Evolutionary conservation across 257 asterid genomes (phyloP).

Genomic region (Fraxinus cuspidata): DNA sequence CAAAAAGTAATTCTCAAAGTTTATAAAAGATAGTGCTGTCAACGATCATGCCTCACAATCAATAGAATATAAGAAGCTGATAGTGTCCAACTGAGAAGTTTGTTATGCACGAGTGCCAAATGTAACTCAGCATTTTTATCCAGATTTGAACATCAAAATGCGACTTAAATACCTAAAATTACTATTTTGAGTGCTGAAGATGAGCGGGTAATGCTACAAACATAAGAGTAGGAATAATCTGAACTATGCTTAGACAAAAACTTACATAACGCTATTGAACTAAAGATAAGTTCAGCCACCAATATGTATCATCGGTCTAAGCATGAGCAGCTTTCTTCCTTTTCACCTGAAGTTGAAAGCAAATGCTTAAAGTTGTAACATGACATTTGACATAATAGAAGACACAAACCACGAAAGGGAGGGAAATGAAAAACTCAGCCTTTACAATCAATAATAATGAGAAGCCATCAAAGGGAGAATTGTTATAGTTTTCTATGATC

Average conservation of each 20-base stretch:
- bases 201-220: neutral
- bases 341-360: constrained; percentile 57
- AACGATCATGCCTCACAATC: neutral
- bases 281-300: constrained; percentile 62
- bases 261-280: constrained; percentile 21
- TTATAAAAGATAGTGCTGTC: neutral
- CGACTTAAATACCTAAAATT: neutral
- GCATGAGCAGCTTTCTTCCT: constrained; percentile 97
- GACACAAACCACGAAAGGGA: neutral
- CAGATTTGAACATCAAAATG: constrained; percentile 10
- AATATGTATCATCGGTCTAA: constrained; percentile 94
- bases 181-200: neutral
- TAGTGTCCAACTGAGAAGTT: neutral
- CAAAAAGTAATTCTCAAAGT: neutral
- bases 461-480: neutral
- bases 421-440: neutral
- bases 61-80: neutral
- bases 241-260: constrained; percentile 5
- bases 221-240: constrained; percentile 3
- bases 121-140: constrained; percentile 15
- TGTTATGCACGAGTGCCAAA: neutral
- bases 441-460: neutral
- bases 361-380: constrained; percentile 22
- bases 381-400: neutral
- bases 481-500: neutral